phyloP scores from a whole-genome alignment of 2,329 filamentous ascomycete genomes.

The Nothopassalora personata region DNA sequence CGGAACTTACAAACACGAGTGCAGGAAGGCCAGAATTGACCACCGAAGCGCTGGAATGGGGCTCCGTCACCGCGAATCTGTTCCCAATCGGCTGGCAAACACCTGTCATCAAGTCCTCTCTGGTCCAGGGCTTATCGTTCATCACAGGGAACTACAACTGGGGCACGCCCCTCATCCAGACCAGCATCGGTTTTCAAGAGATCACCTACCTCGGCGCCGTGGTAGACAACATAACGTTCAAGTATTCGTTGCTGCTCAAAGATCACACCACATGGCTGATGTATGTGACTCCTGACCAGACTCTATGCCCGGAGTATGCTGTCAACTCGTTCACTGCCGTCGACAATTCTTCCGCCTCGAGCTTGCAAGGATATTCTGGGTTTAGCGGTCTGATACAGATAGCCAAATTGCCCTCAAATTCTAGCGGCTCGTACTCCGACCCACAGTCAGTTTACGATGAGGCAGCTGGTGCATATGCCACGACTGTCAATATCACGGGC shows the following conservation, averaged over 20 bases:
- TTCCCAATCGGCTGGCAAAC: slow-evolving; percentile 42
- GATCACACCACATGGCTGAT: slow-evolving; percentile 62
- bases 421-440: slow-evolving; percentile 33
- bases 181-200: slow-evolving; percentile 66
- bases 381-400: slow-evolving; percentile 81
- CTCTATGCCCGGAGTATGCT: slow-evolving; percentile 44
- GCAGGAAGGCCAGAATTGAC: slow-evolving; percentile 37
- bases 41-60: slow-evolving; percentile 49
- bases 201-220: slow-evolving; percentile 50
- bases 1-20: slow-evolving; percentile 61
- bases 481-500: slow-evolving; percentile 59
- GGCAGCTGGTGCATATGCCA: slow-evolving; percentile 69
- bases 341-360: slow-evolving; percentile 48
- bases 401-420: slow-evolving; percentile 61
- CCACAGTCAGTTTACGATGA: slow-evolving; percentile 68
- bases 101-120: slow-evolving; percentile 66
- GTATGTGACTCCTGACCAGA: slow-evolving; percentile 61
- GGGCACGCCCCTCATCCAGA: slow-evolving; percentile 67
- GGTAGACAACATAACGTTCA: slow-evolving; percentile 61
- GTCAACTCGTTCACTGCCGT: slow-evolving; percentile 57
- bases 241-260: slow-evolving; percentile 72
- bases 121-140: slow-evolving; percentile 87
- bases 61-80: slow-evolving; percentile 65
- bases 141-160: slow-evolving; percentile 68
- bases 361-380: slow-evolving; percentile 58